Evolutionary conservation across 495 filamentous ascomycete species (phyloP), one percentile per base, ranked within the genome.

Genomic region (Podospora tetraspora): DNA sequence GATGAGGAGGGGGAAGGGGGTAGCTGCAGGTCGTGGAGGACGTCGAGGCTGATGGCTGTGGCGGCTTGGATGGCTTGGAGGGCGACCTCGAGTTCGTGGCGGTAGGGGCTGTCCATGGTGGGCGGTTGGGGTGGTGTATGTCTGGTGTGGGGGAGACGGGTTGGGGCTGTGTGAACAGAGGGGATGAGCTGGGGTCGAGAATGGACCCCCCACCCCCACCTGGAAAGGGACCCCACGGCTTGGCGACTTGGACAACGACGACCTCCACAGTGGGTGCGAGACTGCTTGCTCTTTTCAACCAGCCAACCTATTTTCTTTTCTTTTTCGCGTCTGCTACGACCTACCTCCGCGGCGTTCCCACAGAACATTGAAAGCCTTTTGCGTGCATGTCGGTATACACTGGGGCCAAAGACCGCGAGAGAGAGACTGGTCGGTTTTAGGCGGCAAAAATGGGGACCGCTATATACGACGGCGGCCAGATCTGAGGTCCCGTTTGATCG

Each of bases 31-130:
- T 9, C 7, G 22, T 24, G 13, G 1, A 52, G 62, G 11, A 64
- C 62, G 62, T 13, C 16, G 32, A 34, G 62, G 23, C 62, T 64
- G 34, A 64, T 60, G 59, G 59, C 59, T 3, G 59, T 60, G 59
- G 59, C 59, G 12, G 27, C 59, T 27, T 27, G 59, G 59, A 60
- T 60, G 59, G 22, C 59, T 16, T 60, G 12, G 59, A 60, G 27
- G 59, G 22, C 59, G 23, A 60, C 12, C 3, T 8, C 5, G 12
- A 60, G 59, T n/a, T 60, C 59, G 22, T 27, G 22, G 12, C 27
- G 13, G 59, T 60, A 16, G 12, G 59, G 22, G 59, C 13, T 29
- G 24, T 60, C 59, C 59, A 60, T 60, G 9, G 59, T 52, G 43
- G 43, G 16, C 32, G 32, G 13, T 37, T 13, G 32, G 32, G 32